Evolutionary conservation across 176 grass and related monocot species (phyloP).

Genomic region (Ananas comosus): DNA sequence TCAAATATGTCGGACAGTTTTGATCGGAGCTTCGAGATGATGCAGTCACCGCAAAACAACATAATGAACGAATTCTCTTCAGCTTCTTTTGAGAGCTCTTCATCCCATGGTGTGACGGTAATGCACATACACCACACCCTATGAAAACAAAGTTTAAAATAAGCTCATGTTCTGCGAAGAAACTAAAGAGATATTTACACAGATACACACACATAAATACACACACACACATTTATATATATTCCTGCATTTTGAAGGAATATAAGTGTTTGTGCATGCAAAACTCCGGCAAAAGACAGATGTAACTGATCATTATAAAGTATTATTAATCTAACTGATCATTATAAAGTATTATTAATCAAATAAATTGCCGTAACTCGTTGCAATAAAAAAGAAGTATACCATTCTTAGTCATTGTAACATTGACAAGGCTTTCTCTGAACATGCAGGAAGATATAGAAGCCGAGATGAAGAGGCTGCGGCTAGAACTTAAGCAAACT

Average conservation of each 20-base stretch:
- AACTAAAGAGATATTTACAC: too few species aligned
- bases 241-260: too few species aligned
- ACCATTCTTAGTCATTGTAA: too few species aligned
- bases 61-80: background rate
- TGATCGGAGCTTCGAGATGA: conserved; percentile 22
- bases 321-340: background rate
- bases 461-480: conserved; percentile 35
- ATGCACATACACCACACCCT: background rate
- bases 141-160: too few species aligned
- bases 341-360: background rate
- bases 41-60: conserved; percentile 21
- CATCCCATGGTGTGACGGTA: background rate
- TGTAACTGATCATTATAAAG: conserved; percentile 2
- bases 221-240: too few species aligned
- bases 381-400: too few species aligned
- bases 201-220: too few species aligned
- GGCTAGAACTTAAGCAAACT: conserved; percentile 34
- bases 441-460: conserved; percentile 25
- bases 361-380: too few species aligned
- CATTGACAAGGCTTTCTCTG: background rate
- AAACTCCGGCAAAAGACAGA: conserved; percentile 1
- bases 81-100: background rate
- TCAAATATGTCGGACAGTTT: conserved; percentile 3
- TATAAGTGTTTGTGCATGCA: too few species aligned
- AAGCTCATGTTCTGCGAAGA: too few species aligned